Percentiles rank a stretch among this genome's conserved stretches.
phyloP scores from a whole-genome alignment of 208 protist genomes.

The Trypanosoma brucei region DNA sequence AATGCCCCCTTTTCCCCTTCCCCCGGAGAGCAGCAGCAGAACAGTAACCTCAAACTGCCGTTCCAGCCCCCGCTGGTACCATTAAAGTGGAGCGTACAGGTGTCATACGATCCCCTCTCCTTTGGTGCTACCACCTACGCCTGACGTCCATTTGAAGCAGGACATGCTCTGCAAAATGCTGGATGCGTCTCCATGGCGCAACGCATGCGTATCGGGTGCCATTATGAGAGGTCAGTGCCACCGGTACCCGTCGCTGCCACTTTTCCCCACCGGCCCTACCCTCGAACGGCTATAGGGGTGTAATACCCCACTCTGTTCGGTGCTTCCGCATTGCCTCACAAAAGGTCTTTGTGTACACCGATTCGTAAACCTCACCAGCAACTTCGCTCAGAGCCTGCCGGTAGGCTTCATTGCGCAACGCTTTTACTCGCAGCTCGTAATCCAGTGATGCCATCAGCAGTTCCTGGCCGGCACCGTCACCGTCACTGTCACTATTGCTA shows the following conservation, averaged over 20 bases:
- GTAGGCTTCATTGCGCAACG: constrained; percentile 61
- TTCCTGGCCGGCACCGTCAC: constrained; percentile 8
- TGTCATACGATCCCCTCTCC: too few species aligned
- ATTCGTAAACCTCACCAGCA: constrained; percentile 62
- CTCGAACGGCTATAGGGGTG: background rate
- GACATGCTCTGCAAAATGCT: too few species aligned
- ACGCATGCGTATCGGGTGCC: too few species aligned
- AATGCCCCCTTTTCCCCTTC: too few species aligned
- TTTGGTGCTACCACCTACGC: too few species aligned
- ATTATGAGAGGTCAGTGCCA: background rate
- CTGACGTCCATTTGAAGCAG: too few species aligned
- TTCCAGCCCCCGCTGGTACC: too few species aligned
- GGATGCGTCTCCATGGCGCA: too few species aligned
- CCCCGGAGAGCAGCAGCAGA: too few species aligned
- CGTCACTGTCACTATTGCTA: background rate
- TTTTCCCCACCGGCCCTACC: background rate
- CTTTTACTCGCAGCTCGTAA: constrained; percentile 31
- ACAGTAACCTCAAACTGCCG: too few species aligned
- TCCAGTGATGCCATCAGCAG: constrained; percentile 57
- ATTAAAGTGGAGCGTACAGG: too few species aligned
- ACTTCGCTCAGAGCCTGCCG: constrained; percentile 63
- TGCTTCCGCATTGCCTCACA: constrained; percentile 9
- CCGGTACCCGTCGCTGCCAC: background rate
- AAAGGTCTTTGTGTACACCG: constrained; percentile 40
- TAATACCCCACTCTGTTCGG: constrained; percentile 14